Evolutionary conservation across 2,329 filamentous ascomycete genomes (phyloP).

Genomic region (Colletotrichum chlorophyti): DNA sequence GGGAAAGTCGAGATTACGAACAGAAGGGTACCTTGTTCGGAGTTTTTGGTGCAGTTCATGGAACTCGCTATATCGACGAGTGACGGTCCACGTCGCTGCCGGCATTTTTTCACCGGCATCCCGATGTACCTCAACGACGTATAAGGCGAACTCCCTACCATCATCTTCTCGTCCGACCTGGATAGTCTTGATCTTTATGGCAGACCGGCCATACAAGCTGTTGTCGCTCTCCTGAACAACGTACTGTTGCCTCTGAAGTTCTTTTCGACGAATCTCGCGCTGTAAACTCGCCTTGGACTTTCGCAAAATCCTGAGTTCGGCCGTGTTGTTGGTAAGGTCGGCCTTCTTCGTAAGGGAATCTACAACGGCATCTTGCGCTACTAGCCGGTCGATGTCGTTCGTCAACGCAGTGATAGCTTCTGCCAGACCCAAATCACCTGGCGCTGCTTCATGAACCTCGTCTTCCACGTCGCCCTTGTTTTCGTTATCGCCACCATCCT

Average conservation of each 20-base stretch:
- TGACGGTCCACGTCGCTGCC: constrained; percentile 91
- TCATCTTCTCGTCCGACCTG: constrained; percentile 92
- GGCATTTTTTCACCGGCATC: constrained; percentile 95
- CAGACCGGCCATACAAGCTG: constrained; percentile 90
- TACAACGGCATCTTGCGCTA: constrained; percentile 87
- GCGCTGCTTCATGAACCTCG: constrained; percentile 90
- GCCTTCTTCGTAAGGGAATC: constrained; percentile 93
- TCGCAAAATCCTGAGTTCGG: constrained; percentile 87
- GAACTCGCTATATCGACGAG: constrained; percentile 95
- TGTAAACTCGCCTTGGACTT: constrained; percentile 95
- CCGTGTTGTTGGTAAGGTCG: constrained; percentile 95
- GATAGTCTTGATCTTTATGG: constrained; percentile 88
- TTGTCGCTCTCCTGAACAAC: constrained; percentile 98
- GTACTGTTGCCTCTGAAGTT: constrained; percentile 95
- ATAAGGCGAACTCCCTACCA: constrained; percentile 91
- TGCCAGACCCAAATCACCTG: constrained; percentile 89
- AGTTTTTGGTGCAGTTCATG: constrained; percentile 93
- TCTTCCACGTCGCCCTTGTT: constrained; percentile 70
- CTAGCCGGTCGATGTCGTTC: constrained; percentile 87
- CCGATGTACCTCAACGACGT: constrained; percentile 89
- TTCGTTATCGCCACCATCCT: constrained; percentile 71
- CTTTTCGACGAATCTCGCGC: constrained; percentile 90
- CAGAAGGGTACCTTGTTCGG: constrained; percentile 83
- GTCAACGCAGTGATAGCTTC: constrained; percentile 92
- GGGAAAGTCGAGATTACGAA: constrained; percentile 90